These are phyloP conservation scores for Amniculicola lignicola DNA, from an alignment of 495 filamentous ascomycete genomes.

Conservation along the genomic window DNA sequence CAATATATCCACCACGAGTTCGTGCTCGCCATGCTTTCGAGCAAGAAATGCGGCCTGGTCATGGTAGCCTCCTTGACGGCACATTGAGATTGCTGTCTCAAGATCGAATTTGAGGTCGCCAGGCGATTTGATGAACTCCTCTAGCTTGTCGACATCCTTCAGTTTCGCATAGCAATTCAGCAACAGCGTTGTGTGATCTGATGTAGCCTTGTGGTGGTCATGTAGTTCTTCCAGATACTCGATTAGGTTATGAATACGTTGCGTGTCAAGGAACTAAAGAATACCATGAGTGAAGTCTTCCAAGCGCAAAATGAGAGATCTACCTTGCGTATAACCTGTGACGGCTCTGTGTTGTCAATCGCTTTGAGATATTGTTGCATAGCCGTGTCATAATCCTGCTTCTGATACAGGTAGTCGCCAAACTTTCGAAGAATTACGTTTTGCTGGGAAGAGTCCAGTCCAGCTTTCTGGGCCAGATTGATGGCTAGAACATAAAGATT, in stretches of 20 bases:
- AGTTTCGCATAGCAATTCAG: slow-evolving; percentile 97
- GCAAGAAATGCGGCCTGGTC: slow-evolving; percentile 95
- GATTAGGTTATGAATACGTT: slow-evolving; percentile 94
- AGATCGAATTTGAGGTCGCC: slow-evolving; percentile 95
- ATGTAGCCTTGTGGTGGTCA: slow-evolving; percentile 86
- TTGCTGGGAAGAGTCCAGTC: slow-evolving; percentile 71
- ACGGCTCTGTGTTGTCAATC: slow-evolving; percentile 91
- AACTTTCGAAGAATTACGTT: slow-evolving; percentile 91
- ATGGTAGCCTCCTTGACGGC: slow-evolving; percentile 94
- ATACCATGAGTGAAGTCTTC: neutral
- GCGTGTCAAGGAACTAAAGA: slow-evolving; percentile 80
- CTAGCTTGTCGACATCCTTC: slow-evolving; percentile 91
- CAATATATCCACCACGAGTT: slow-evolving; percentile 88
- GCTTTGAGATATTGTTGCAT: slow-evolving; percentile 98
- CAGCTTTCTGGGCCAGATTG: slow-evolving; percentile 85
- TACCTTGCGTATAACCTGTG: slow-evolving; percentile 89
- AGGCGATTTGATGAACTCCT: slow-evolving; percentile 92
- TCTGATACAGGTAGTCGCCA: slow-evolving; percentile 93
- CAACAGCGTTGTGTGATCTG: slow-evolving; percentile 93
- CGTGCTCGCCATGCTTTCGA: slow-evolving; percentile 89
- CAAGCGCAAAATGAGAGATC: slow-evolving; percentile 5
- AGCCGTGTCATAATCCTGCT: slow-evolving; percentile 89
- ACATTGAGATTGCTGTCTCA: slow-evolving; percentile 97
- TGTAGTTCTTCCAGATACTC: slow-evolving; percentile 97
- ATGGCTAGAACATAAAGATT: slow-evolving; percentile 91